Evolutionary conservation across 352 stramenopile genomes (phyloP).

Genomic region (Phytopythium cucurbitacearum): DNA sequence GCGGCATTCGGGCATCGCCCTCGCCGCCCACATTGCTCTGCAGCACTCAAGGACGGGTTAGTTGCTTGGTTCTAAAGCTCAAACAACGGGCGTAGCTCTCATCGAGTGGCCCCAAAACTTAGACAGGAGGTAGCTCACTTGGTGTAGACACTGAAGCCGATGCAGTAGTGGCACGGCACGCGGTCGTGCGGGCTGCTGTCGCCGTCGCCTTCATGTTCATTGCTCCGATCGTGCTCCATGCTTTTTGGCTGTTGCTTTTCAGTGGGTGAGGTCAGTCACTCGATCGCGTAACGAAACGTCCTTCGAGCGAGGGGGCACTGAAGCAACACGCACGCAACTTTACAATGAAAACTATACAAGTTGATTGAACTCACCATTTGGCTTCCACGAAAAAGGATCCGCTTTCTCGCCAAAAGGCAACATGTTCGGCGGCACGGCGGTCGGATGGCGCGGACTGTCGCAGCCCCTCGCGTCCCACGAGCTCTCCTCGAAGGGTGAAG

Average conservation of each 20-base stretch:
- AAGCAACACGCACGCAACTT: too few relatives aligned
- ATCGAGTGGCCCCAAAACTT: background rate
- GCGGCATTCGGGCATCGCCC: conserved; percentile 46
- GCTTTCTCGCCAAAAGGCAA: background rate
- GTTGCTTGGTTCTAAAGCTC: background rate
- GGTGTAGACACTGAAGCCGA: conserved; percentile 67
- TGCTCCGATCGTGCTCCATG: background rate
- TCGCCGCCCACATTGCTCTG: conserved; percentile 52
- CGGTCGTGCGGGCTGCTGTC: conserved; percentile 1
- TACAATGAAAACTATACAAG: too few relatives aligned
- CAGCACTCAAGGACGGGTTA: background rate
- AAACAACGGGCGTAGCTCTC: background rate
- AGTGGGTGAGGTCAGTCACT: background rate
- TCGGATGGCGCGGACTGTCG: background rate
- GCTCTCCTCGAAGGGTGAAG: background rate
- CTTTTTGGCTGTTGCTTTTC: background rate
- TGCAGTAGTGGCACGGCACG: conserved; percentile 43
- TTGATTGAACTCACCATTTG: too few relatives aligned
- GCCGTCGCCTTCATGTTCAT: background rate
- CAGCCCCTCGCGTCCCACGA: background rate
- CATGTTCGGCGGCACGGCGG: background rate
- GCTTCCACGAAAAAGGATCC: background rate
- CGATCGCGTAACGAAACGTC: background rate
- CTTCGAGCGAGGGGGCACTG: too few relatives aligned
- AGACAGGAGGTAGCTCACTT: conserved; percentile 24